Evolutionary conservation across 495 filamentous ascomycete species (phyloP), one percentile per base, ranked within the genome.

Genomic region (Xanthoparmelia taractica): DNA sequence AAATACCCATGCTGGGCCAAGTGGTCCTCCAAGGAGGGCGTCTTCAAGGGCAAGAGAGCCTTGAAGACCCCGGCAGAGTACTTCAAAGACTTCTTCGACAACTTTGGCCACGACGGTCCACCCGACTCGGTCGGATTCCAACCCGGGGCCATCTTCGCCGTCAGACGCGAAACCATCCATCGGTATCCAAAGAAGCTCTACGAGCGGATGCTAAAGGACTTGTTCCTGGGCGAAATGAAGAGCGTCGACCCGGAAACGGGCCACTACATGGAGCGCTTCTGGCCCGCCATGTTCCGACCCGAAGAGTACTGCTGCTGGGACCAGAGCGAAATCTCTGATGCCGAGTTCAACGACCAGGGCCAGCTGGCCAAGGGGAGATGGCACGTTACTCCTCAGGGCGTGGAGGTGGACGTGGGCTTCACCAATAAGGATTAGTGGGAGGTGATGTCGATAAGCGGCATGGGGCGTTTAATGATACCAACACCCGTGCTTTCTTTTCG

Each of bases 131-230:
- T 67, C 20, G 65, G 60, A 10, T 67, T 60, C 34, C 58, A 50
- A 3, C 65, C 65, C 20, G 65, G 60, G n/a, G 65, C 65, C 8
- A 47, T 67, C 41, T 67, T 67, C 29, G 65, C 65, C 12, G 65
- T 67, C 17, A 27, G 37, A 15, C 50, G 45, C 25, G 47, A 56
- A 7, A 67, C 65, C 18, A 67, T 67, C 47, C 61, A 63, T 45
- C 57, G 41, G 23, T 47, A 67, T 50, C 43, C 60, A 29, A n/a
- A 36, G 38, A 27, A 23, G 8, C 63, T 56, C n/a, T 67, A 63
- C 38, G 8, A 60, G 45, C 20, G 20, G 29, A 25, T 67, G 25
- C 23, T 63, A 15, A 25, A 64, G 20, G 57, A 63, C 12, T 36
- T 67, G 13, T 67, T 67, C 36, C 27, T 59, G 20, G 65, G 65